Evolutionary conservation across 169 alveolate genomes (phyloP).

Genomic region (Theileria sp.): DNA sequence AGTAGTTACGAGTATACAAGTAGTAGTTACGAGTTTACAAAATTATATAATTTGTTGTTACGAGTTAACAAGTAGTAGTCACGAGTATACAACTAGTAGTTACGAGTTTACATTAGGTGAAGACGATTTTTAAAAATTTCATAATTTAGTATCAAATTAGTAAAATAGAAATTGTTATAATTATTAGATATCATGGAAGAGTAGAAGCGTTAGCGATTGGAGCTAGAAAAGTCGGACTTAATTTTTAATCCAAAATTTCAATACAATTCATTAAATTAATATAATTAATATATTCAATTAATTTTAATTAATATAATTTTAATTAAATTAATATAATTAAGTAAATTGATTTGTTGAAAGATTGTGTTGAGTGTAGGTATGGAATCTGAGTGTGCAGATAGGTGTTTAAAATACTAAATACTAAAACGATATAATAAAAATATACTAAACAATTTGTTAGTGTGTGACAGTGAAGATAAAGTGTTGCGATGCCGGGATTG

Average conservation of each 20-base stretch:
- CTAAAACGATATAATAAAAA: no score
- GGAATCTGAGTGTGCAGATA: neutral
- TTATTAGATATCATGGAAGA: constrained; percentile 66
- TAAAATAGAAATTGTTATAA: no score
- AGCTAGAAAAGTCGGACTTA: constrained; percentile 76
- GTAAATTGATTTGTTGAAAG: no score
- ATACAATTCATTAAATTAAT: neutral
- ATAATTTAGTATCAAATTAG: neutral
- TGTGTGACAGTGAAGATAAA: neutral
- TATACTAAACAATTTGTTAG: neutral
- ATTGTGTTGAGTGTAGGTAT: no score
- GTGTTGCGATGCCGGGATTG: neutral
- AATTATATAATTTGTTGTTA: no score
- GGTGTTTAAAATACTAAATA: neutral
- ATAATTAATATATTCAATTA: neutral
- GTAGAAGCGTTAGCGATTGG: constrained; percentile 80
- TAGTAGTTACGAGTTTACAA: no score
- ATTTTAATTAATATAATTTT: neutral
- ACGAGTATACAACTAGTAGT: no score
- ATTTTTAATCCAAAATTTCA: constrained; percentile 16
- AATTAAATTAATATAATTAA: neutral
- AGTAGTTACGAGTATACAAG: no score
- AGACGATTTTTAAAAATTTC: neutral
- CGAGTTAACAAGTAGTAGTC: neutral
- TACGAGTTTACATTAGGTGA: no score